Conservation (phyloP, 371 early-diverging fungal genomes). For the Blastocladiella emersonii region DNA sequence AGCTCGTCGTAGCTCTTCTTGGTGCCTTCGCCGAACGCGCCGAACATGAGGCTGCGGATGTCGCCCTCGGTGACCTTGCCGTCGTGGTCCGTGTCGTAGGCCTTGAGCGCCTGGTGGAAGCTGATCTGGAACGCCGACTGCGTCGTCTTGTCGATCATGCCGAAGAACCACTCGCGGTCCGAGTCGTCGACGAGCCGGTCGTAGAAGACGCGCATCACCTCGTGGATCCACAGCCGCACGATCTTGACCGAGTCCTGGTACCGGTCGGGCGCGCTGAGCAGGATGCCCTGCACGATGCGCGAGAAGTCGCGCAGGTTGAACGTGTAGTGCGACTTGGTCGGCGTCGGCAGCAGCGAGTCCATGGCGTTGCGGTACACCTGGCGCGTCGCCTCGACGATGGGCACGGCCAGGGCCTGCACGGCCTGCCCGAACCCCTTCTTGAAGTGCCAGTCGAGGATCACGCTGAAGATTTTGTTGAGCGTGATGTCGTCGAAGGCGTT, state of each 20-base stretch:
- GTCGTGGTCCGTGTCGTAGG: conserved; percentile 29
- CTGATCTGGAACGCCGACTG: conserved; percentile 16
- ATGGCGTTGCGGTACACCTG: conserved; percentile 34
- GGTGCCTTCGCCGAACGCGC: conserved; percentile 5
- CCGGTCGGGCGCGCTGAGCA: conserved; percentile 27
- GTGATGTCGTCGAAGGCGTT: conserved; percentile 37
- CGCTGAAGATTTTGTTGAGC: conserved; percentile 25
- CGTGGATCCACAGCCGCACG: conserved; percentile 35
- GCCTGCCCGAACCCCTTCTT: conserved; percentile 16
- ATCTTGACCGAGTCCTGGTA: conserved; percentile 26
- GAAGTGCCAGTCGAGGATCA: conserved; percentile 28
- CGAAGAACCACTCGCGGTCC: conserved; percentile 18
- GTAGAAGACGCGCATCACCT: conserved; percentile 37
- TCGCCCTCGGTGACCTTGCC: conserved; percentile 27
- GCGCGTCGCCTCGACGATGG: conserved; percentile 29
- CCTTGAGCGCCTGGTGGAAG: conserved; percentile 23
- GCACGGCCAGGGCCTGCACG: not conserved
- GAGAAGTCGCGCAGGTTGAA: conserved; percentile 42
- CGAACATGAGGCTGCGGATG: conserved; percentile 34
- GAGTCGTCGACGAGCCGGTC: conserved; percentile 34
- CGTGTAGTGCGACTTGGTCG: conserved; percentile 43
- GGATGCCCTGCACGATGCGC: conserved; percentile 34
- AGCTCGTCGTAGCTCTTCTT: conserved; percentile 31
- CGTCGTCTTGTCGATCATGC: conserved; percentile 26
- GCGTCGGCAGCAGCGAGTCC: conserved; percentile 36